Conservation (phyloP, 331 rosid species). For the Acacia concinna region DNA sequence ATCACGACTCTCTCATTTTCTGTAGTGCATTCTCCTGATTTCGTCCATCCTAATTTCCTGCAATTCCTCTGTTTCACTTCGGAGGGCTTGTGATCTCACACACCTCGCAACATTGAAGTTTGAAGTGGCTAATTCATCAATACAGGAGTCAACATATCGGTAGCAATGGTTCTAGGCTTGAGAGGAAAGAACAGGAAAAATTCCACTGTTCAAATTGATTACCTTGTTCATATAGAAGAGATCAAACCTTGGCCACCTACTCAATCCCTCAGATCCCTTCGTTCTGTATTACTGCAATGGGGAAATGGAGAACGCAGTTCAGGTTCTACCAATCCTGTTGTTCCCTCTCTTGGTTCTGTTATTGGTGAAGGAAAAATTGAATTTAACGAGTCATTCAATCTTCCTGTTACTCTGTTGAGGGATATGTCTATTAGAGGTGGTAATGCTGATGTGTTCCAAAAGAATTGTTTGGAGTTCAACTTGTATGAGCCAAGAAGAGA, state of each 20-base stretch:
- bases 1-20: not conserved
- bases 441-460: constrained; percentile 61
- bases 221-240: constrained; percentile 64
- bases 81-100: constrained; percentile 32
- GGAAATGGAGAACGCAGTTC: constrained; percentile 66
- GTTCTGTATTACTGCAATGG: constrained; percentile 74
- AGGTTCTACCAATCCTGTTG: constrained; percentile 62
- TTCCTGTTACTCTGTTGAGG: constrained; percentile 60
- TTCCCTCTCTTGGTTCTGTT: constrained; percentile 67
- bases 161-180: constrained; percentile 59
- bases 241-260: constrained; percentile 94
- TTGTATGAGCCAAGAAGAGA: constrained; percentile 77
- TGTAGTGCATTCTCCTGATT: constrained; percentile 15
- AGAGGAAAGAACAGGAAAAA: constrained; percentile 62
- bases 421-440: constrained; percentile 61
- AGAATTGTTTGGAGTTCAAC: constrained; percentile 68
- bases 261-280: constrained; percentile 67
- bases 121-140: constrained; percentile 18
- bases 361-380: constrained; percentile 77
- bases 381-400: constrained; percentile 62
- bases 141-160: constrained; percentile 22
- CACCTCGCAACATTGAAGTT: constrained; percentile 19
- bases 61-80: constrained; percentile 14
- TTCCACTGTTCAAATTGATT: constrained; percentile 50
- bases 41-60: constrained; percentile 10